Conservation (phyloP, 2,329 filamentous ascomycete species). For the Cercospora sojina region DNA sequence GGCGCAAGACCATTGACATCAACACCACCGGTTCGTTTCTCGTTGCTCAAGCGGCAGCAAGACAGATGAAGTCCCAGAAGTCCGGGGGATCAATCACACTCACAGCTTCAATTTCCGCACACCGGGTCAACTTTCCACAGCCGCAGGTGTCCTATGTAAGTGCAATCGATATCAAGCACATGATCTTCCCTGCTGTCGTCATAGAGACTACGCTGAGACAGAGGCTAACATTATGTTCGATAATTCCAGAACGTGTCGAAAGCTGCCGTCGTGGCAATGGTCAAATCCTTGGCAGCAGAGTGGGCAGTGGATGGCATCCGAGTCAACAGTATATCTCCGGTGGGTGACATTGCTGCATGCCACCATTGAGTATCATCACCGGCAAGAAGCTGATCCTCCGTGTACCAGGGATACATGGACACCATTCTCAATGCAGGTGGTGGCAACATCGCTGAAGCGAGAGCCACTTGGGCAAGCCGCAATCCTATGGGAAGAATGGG, state of each 20-base stretch:
- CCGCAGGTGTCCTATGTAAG: conserved; percentile 63
- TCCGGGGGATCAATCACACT: conserved; percentile 64
- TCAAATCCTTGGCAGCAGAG: conserved; percentile 66
- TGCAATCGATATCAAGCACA: background rate
- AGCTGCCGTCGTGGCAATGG: conserved; percentile 63
- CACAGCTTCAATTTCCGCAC: conserved; percentile 66
- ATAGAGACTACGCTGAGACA: background rate
- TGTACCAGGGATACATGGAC: conserved; percentile 72
- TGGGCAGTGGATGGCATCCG: conserved; percentile 70
- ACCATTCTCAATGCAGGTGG: conserved; percentile 62
- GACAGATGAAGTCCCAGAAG: conserved; percentile 53
- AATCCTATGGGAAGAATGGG: conserved; percentile 45
- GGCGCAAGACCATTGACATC: conserved; percentile 65
- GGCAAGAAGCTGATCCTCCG: conserved; percentile 57
- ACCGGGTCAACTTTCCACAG: conserved; percentile 69
- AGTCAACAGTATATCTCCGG: conserved; percentile 68
- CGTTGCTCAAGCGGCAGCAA: conserved; percentile 63
- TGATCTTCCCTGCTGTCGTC: background rate
- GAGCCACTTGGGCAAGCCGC: conserved; percentile 36
- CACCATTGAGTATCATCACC: background rate
- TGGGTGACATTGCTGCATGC: conserved; percentile 53
- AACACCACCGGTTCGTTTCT: conserved; percentile 72
- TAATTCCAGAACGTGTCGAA: conserved; percentile 61
- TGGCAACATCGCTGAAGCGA: conserved; percentile 37
- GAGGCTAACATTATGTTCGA: background rate